Evolutionary conservation across 129 eudicot species (phyloP).

Genomic region (Arctium lappa): DNA sequence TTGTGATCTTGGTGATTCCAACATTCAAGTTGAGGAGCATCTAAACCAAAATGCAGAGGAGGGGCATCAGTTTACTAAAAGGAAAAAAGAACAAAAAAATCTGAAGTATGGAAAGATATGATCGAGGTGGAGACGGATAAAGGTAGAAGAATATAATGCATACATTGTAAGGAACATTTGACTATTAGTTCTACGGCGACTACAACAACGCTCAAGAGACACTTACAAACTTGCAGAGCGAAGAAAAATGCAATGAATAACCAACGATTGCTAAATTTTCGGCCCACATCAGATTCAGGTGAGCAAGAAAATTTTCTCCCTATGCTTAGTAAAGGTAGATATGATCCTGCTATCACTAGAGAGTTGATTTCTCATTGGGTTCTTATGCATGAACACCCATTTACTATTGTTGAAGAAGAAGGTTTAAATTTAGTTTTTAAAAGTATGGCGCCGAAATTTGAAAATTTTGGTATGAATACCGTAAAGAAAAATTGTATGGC

Average conservation of each 20-base stretch:
- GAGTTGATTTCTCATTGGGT: not conserved
- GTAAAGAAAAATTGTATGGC: not conserved
- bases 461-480: not conserved
- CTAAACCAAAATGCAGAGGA: not conserved
- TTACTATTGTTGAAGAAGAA: not conserved
- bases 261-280: not conserved
- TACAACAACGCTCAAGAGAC: not conserved
- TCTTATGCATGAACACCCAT: not conserved
- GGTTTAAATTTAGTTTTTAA: not conserved
- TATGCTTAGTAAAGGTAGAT: not conserved
- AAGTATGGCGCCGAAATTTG: not conserved
- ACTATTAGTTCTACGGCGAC: not conserved
- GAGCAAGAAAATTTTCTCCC: not conserved
- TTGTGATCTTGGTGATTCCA: no score
- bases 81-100: not conserved
- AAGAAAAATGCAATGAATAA: not conserved
- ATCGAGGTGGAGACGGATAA: not conserved
- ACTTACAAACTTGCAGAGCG: not conserved
- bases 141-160: not conserved
- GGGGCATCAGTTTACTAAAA: not conserved
- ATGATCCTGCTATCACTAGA: not conserved
- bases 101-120: constrained; percentile 5
- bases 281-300: not conserved
- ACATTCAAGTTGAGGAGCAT: no score
- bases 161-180: not conserved